A percentile compares a stretch with the other conserved stretches of the same genome.
Evolutionary conservation across 768 basidiomycete genomes (phyloP).

Genomic region (Clitopilus passeckerianus): DNA sequence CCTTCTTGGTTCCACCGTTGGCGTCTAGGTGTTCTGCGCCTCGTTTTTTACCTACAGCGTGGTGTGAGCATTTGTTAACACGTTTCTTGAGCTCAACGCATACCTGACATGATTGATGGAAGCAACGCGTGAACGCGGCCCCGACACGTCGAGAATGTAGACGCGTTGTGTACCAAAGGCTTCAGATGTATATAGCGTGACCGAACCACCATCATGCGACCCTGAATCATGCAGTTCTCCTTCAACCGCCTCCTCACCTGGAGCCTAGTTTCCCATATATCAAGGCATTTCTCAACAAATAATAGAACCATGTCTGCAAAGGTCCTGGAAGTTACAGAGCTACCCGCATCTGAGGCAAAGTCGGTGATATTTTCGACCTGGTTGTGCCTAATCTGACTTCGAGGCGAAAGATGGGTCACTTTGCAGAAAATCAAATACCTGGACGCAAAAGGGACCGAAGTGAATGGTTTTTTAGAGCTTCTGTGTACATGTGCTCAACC

Average conservation of each 20-base stretch:
- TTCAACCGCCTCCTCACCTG: not conserved
- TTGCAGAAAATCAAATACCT: conserved; percentile 77
- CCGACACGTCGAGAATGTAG: not conserved
- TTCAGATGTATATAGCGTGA: not conserved
- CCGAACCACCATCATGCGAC: not conserved
- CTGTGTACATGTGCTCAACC: conserved; percentile 3
- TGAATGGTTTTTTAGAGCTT: conserved; percentile 19
- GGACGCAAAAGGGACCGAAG: conserved; percentile 75
- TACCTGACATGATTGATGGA: conserved; percentile 1
- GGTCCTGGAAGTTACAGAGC: conserved; percentile 19
- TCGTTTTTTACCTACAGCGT: conserved; percentile 8
- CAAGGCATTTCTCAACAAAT: not conserved
- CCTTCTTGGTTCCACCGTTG: not conserved
- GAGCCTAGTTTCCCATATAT: not conserved
- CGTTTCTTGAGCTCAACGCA: not conserved
- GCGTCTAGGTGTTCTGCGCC: conserved; percentile 7
- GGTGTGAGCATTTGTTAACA: not conserved
- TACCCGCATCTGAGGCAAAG: conserved; percentile 57
- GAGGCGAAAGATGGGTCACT: conserved; percentile 66
- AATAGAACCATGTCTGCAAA: not conserved
- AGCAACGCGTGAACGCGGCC: not conserved
- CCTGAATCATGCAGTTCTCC: not conserved
- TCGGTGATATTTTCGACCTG: conserved; percentile 18
- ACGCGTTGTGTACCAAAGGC: not conserved
- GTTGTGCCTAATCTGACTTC: not conserved